Evolutionary conservation across 2,329 filamentous ascomycete species (phyloP).

Genomic region (Phialemoniopsis sp.): DNA sequence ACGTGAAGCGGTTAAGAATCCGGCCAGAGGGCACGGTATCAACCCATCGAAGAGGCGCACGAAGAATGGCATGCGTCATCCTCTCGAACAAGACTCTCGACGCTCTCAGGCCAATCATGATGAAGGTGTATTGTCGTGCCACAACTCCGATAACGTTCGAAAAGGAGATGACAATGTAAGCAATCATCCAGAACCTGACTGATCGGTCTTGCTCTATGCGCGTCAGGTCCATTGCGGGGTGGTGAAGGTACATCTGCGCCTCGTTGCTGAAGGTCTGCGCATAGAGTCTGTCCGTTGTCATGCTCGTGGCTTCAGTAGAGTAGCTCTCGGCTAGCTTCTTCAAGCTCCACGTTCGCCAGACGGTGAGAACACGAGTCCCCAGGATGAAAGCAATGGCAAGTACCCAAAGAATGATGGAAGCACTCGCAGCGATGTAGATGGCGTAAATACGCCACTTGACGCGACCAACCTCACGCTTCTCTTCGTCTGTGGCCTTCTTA

Average conservation of each 20-base stretch:
- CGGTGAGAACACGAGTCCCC: slow-evolving; percentile 12
- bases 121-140: slow-evolving; percentile 15
- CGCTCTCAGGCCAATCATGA: slow-evolving; percentile 23
- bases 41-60: slow-evolving; percentile 32
- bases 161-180: slow-evolving; percentile 22
- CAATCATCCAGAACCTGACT: slow-evolving; percentile 19
- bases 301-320: slow-evolving; percentile 7
- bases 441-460: slow-evolving; percentile 27
- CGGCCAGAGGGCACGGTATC: slow-evolving; percentile 34
- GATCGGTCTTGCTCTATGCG: slow-evolving; percentile 9
- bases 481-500: slow-evolving; percentile 15
- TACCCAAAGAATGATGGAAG: slow-evolving; percentile 19
- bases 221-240: slow-evolving; percentile 3
- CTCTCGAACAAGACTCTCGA: slow-evolving; percentile 22
- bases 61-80: slow-evolving; percentile 29
- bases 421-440: slow-evolving; percentile 24
- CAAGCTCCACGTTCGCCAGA: slow-evolving; percentile 24
- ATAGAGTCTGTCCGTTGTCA: slow-evolving; percentile 3
- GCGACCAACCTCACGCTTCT: slow-evolving; percentile 22
- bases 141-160: slow-evolving; percentile 8
- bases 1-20: slow-evolving; percentile 37
- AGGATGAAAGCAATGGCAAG: slow-evolving; percentile 15
- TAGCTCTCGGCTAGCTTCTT: slow-evolving; percentile 24
- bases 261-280: slow-evolving; percentile 4
- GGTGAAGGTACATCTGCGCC: slow-evolving; percentile 7